phyloP scores from a whole-genome alignment of 768 basidiomycete species.

The Coprinopsis cinerea region DNA sequence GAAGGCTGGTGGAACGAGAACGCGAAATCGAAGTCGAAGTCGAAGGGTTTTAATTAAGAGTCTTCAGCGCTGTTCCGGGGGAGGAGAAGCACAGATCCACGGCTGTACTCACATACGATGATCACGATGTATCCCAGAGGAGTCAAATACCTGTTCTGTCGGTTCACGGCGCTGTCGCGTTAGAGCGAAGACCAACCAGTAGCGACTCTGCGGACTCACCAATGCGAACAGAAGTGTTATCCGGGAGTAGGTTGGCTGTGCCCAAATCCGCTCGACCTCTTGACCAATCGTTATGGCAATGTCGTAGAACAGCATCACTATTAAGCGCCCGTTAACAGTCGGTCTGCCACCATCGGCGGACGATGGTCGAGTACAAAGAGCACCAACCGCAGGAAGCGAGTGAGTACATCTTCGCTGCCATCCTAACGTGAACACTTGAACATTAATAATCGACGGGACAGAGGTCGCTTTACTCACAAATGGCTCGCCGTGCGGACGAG shows the following conservation, averaged over 20 bases:
- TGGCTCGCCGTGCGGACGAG: background rate
- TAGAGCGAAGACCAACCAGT: background rate
- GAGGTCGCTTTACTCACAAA: background rate
- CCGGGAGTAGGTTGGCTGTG: slow-evolving; percentile 18
- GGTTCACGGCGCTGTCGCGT: background rate
- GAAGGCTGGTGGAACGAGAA: slow-evolving; percentile 24
- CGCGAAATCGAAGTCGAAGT: no score
- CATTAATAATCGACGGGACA: background rate
- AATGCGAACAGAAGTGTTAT: slow-evolving; percentile 27
- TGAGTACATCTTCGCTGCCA: slow-evolving; percentile 32
- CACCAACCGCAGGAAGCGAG: slow-evolving; percentile 30
- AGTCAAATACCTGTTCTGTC: slow-evolving; percentile 8
- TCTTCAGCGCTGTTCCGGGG: no score
- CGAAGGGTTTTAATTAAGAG: no score
- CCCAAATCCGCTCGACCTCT: slow-evolving; percentile 32
- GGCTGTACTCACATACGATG: slow-evolving; percentile 16
- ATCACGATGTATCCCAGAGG: slow-evolving; percentile 9
- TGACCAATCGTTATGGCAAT: slow-evolving; percentile 29
- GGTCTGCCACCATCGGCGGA: background rate
- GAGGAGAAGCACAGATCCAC: no score
- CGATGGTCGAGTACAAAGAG: background rate
- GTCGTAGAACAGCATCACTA: slow-evolving; percentile 34
- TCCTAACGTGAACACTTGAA: no score
- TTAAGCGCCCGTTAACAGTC: background rate
- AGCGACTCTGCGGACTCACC: slow-evolving; percentile 14